Evolutionary conservation across 257 asterid genomes (phyloP), one percentile per base, ranked within the genome.

Genomic region (Fraxinus pennsylvanica): DNA sequence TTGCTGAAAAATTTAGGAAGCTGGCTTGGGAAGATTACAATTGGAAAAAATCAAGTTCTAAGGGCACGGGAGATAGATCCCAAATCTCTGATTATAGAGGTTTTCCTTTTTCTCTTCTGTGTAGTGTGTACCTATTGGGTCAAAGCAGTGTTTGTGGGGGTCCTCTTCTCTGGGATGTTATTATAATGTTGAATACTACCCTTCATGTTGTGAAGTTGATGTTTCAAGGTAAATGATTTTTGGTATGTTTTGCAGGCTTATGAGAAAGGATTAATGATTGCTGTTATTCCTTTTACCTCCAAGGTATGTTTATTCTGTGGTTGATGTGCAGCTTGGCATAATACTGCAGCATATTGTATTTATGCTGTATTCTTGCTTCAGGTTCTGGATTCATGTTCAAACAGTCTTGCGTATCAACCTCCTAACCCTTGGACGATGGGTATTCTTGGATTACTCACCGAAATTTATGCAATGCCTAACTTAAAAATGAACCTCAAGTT

Each of bases 391-490:
- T 90, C 99, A 76, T 92, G 99, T 82, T 96, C 94, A 43, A 92
- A 81, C 89, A 96, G 99, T 85, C 79, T 93, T 54, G 99, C 96
- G 27, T 96, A 93, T 89, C 98, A 88, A 81, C 98, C 99, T 45
- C 99, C 99, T 47, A 93, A 96, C 80, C 99, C 98, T 4, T 93
- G 99, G 99, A 96, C 99, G 73, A 96, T 96, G 97, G 99, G 92
- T 78, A 88, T 96, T 78, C 97, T 96, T 82, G 97, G 90, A 79
- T 86, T 96, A 84, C 97, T 96, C 74, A 90, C 92, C 72, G 99
- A 96, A 87, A 96, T 96, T 59, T 93, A 93, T 79, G 95, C 97
- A 52, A 92, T 93, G 98, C 99, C 98, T 68, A 93, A 92, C 85
- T 86, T 96, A 82, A 96, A 96, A 84, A 93, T 96, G 98, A 96